Evolutionary conservation across 768 basidiomycete species (phyloP), one percentile per base, ranked within the genome.

Genomic region (Boletus pseudo-olivaceus): DNA sequence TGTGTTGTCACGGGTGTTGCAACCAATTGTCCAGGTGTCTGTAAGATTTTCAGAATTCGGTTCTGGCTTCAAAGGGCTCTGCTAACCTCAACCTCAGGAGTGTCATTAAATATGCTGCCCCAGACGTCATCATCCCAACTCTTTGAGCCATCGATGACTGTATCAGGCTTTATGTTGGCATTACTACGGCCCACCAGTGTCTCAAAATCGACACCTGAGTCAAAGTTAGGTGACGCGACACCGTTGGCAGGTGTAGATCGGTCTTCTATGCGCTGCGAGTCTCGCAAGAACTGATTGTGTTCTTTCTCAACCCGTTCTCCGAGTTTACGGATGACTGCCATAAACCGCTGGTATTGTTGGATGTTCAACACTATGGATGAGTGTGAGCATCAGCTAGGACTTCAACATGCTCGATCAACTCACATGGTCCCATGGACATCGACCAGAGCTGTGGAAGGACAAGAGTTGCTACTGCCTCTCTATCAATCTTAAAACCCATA

Each of bases 381-480:
- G 53, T 4, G 19, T 49, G 14, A 55, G 35, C 5, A 34, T 53
- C 20, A 42, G 27, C 51, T 10, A 34, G 20, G 29, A 39, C 14
- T 23, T 40, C 14, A 40, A 43, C 9, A 23, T 11, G 30, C 7
- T 7, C 27, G 14, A 9, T 20, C 46, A 30, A 79, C 88, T 63
- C 66, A 93, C 92, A 68, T 51, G 95, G 95, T 26, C 93, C 95
- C 76, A 98, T 96, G 4, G 90, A 94, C 94, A 99, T 98, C 4
- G 88, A 78, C 97, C 97, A 99, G 27, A 95, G 73, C 76, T 96
- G 93, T 9, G 93, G 93, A 12, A 96, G 75, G 30, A 96, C 90
- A 40, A 93, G 76, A 0, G 88, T 90, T 3, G 92, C 92, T 11
- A 93, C 90, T 10, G 94, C 92, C 71, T 95, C 93, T 45, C 93